A percentile compares a stretch with the other conserved stretches of the same genome.
Evolutionary conservation across 2,329 filamentous ascomycete species (phyloP).

Genomic region (Raffaelea arxii): DNA sequence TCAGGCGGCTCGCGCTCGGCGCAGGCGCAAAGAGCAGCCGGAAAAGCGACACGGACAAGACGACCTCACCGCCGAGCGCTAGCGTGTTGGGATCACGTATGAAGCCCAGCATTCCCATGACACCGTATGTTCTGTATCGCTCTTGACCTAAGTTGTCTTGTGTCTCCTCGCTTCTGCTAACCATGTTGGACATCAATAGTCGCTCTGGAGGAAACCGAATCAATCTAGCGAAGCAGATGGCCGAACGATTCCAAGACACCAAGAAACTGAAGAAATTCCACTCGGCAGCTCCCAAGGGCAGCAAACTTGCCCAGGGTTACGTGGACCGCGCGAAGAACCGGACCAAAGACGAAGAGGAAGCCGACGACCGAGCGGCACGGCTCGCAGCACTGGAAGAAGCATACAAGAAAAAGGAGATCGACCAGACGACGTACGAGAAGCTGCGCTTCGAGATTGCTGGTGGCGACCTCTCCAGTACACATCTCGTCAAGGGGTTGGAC

Average conservation of each 20-base stretch:
- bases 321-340: conserved; percentile 60
- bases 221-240: conserved; percentile 77
- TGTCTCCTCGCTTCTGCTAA: too few species aligned
- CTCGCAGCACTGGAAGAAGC: conserved; percentile 73
- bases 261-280: conserved; percentile 64
- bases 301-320: conserved; percentile 71
- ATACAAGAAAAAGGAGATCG: conserved; percentile 75
- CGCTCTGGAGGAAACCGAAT: conserved; percentile 53
- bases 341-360: conserved; percentile 41
- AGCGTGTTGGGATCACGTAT: conserved; percentile 64
- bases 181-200: conserved; percentile 36
- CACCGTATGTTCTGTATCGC: conserved; percentile 53
- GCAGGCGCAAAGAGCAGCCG: conserved; percentile 12
- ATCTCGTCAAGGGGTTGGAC: conserved; percentile 87
- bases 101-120: conserved; percentile 83
- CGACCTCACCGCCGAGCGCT: conserved; percentile 24
- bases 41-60: conserved; percentile 29
- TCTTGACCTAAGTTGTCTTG: background rate
- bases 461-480: conserved; percentile 69
- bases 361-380: conserved; percentile 49
- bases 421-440: conserved; percentile 67
- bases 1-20: conserved; percentile 64
- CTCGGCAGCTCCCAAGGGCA: conserved; percentile 73
- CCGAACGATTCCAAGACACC: conserved; percentile 52
- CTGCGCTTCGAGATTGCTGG: conserved; percentile 69